Evolutionary conservation across 192 early-diverging fungal species (phyloP).

Genomic region (Gonapodya prolifera): DNA sequence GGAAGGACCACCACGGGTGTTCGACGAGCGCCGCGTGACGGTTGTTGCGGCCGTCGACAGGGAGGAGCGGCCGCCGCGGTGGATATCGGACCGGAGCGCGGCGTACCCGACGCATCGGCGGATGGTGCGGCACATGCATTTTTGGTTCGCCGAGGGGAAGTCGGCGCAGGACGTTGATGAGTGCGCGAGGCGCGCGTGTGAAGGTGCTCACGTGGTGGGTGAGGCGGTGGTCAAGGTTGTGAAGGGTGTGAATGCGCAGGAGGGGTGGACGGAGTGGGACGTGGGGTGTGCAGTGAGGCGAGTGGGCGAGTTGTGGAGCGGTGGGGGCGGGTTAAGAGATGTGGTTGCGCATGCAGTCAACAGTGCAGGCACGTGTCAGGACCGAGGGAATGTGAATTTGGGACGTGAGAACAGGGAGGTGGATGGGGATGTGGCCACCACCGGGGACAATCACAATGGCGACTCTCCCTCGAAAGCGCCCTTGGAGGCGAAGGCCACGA

Average conservation of each 20-base stretch:
- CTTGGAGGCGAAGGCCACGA: too few species aligned
- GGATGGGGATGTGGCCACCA: too few species aligned
- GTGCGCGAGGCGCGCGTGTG: neutral
- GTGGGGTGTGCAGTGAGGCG: neutral
- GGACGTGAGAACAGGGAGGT: too few species aligned
- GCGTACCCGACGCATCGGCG: neutral
- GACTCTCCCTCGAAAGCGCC: too few species aligned
- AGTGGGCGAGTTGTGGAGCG: neutral
- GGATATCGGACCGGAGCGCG: neutral
- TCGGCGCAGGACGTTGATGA: too few species aligned
- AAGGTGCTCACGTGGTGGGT: neutral
- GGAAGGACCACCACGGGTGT: neutral
- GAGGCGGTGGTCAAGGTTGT: neutral
- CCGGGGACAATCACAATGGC: too few species aligned
- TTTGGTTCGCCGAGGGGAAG: neutral
- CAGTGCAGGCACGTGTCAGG: too few species aligned
- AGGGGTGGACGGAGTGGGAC: neutral
- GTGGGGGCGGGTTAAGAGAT: neutral
- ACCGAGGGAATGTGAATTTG: too few species aligned
- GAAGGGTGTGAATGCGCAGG: neutral
- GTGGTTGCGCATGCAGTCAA: too few species aligned
- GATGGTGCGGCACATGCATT: neutral
- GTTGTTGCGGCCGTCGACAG: neutral
- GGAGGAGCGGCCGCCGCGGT: neutral
- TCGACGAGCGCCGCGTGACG: neutral